phyloP scores from a whole-genome alignment of 1,139 yeast genomes.

The Magnusiomyces paraingens region DNA sequence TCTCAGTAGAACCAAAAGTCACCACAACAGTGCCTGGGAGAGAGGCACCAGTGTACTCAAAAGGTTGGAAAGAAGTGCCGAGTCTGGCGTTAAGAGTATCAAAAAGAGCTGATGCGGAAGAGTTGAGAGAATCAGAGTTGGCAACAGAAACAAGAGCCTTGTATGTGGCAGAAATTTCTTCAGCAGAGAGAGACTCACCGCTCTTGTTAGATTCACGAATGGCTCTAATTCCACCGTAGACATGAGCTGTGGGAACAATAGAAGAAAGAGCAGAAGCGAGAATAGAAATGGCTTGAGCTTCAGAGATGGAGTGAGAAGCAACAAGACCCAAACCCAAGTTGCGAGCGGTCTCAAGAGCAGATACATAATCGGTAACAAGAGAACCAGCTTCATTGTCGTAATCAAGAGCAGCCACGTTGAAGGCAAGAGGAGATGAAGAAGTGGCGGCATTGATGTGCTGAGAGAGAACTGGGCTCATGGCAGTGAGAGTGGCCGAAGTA shows the following conservation, averaged over 20 bases:
- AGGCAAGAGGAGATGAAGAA: constrained; percentile 41
- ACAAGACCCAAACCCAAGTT: constrained; percentile 64
- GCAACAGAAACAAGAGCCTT: constrained; percentile 29
- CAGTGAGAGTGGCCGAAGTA: constrained; percentile 61
- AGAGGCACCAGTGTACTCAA: constrained; percentile 62
- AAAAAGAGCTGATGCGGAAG: constrained; percentile 12
- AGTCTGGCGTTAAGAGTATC: constrained; percentile 42
- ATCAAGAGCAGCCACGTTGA: constrained; percentile 68
- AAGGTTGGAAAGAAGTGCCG: constrained; percentile 55
- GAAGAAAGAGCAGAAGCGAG: constrained; percentile 61
- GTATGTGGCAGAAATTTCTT: constrained; percentile 41
- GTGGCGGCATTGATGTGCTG: constrained; percentile 33
- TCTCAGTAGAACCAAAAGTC: constrained; percentile 65
- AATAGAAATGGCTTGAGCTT: constrained; percentile 57
- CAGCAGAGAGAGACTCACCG: constrained; percentile 42
- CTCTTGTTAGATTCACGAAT: constrained; percentile 51
- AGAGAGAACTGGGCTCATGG: constrained; percentile 53
- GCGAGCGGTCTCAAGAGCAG: constrained; percentile 59
- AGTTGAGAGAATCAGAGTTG: constrained; percentile 10
- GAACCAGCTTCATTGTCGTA: constrained; percentile 48
- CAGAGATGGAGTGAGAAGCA: constrained; percentile 47
- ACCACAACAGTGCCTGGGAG: constrained; percentile 68
- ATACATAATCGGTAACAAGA: constrained; percentile 60
- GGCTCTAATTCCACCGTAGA: constrained; percentile 75
- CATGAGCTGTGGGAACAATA: constrained; percentile 55